A percentile compares a stretch with the other conserved stretches of the same genome.
phyloP scores from a whole-genome alignment of 305 asterid genomes.

The Fraxinus sp. region DNA sequence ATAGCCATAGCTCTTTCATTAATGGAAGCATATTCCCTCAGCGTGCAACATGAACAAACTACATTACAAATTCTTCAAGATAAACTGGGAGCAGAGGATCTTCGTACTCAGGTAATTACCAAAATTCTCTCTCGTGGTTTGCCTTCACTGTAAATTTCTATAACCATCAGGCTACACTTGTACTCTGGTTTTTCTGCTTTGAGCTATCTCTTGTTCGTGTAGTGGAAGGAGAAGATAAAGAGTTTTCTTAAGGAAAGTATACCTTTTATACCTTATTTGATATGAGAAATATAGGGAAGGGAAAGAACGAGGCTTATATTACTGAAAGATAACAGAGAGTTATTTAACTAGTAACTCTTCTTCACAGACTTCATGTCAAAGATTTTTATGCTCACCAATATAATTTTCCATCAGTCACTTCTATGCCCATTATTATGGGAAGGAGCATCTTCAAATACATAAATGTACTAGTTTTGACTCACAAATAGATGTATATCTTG shows the following conservation, averaged over 20 bases:
- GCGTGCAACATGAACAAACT: conserved; percentile 98
- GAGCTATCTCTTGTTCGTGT: not conserved
- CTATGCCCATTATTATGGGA: conserved; percentile 4
- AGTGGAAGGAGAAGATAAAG: not conserved
- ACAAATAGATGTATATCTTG: conserved; percentile 7
- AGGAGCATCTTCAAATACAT: conserved; percentile 7
- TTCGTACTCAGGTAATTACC: conserved; percentile 89
- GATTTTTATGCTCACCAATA: conserved; percentile 5
- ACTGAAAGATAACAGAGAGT: not conserved
- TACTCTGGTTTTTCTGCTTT: not conserved
- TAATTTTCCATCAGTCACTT: not conserved
- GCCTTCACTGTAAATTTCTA: not conserved
- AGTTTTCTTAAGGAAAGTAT: not conserved
- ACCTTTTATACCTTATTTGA: not conserved
- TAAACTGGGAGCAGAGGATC: conserved; percentile 96
- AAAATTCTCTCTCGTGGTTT: conserved; percentile 10
- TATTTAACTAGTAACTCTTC: not conserved
- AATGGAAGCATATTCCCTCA: conserved; percentile 98
- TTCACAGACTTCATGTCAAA: not conserved
- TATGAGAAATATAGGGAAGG: not conserved
- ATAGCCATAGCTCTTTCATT: conserved; percentile 99
- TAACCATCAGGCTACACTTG: conserved; percentile 1
- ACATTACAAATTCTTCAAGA: conserved; percentile 93
- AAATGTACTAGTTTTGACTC: conserved; percentile 16
- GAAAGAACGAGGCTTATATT: not conserved